Evolutionary conservation across 202 grass and related monocot species (phyloP).

Genomic region (Zizania palustris): DNA sequence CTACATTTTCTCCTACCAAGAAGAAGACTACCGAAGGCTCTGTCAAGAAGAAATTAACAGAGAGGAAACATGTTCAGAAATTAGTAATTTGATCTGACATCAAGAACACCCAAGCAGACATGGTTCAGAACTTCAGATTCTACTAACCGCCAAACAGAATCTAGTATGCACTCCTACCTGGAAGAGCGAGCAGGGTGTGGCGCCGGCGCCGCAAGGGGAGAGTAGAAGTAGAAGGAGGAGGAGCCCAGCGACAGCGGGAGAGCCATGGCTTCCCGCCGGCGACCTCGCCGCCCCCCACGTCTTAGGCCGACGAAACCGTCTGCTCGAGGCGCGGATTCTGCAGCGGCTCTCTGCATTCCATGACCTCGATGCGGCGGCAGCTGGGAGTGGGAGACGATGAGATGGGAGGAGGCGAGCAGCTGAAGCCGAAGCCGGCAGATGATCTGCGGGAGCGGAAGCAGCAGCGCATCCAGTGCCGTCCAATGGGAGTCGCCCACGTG

Average conservation of each 20-base stretch:
- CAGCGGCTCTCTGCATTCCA: neutral
- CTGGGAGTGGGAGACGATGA: neutral
- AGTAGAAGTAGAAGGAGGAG: too few species aligned
- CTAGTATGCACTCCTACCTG: slow-evolving; percentile 51
- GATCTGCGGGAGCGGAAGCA: neutral
- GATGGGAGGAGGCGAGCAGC: neutral
- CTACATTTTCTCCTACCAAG: slow-evolving; percentile 24
- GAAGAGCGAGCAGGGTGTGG: neutral
- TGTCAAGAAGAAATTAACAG: neutral
- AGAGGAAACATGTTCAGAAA: neutral
- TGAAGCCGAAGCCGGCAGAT: neutral
- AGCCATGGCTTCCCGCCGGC: slow-evolving; percentile 41
- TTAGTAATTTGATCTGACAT: neutral
- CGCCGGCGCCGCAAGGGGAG: neutral
- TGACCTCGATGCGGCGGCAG: neutral
- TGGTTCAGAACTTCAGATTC: neutral
- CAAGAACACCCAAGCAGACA: neutral
- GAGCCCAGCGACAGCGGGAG: slow-evolving; percentile 23
- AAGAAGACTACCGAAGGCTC: neutral
- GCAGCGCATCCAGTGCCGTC: slow-evolving; percentile 28
- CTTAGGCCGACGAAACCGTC: neutral
- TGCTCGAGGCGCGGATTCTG: neutral
- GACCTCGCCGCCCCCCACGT: slow-evolving; percentile 6
- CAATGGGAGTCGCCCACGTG: slow-evolving; percentile 37
- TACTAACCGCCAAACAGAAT: neutral